Percentiles rank a stretch among this genome's conserved stretches.
Conservation (phyloP, 768 basidiomycete genomes). For the Rhizopogon vinicolor region DNA sequence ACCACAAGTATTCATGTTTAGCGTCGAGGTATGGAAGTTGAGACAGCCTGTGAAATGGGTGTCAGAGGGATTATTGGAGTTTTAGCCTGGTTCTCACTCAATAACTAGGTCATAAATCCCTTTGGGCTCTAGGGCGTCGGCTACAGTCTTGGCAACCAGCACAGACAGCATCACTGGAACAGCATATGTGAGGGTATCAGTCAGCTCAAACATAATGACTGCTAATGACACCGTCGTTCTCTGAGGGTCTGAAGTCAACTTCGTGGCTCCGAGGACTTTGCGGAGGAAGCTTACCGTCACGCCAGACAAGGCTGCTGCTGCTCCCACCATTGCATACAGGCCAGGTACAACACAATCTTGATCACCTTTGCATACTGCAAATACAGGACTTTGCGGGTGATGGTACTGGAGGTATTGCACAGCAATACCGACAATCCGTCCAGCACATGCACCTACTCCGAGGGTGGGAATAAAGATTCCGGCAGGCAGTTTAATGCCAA, state of each 20-base stretch:
- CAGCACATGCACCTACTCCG: slow-evolving; percentile 91
- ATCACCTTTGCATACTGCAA: slow-evolving; percentile 60
- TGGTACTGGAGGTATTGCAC: slow-evolving; percentile 73
- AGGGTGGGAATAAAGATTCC: slow-evolving; percentile 98
- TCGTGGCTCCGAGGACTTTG: background rate
- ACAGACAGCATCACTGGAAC: slow-evolving; percentile 88
- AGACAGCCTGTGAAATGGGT: slow-evolving; percentile 43
- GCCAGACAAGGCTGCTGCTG: slow-evolving; percentile 91
- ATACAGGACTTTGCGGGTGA: slow-evolving; percentile 57
- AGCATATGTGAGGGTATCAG: slow-evolving; percentile 88
- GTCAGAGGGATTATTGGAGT: background rate
- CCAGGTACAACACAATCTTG: slow-evolving; percentile 83
- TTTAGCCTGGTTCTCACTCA: slow-evolving; percentile 40
- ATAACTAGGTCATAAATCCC: slow-evolving; percentile 98
- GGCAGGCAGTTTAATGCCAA: slow-evolving; percentile 87
- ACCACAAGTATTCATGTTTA: slow-evolving; percentile 91
- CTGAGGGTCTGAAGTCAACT: slow-evolving; percentile 29
- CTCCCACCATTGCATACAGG: slow-evolving; percentile 94
- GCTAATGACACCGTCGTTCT: slow-evolving; percentile 90
- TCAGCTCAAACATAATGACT: slow-evolving; percentile 95
- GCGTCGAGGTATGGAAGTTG: slow-evolving; percentile 91
- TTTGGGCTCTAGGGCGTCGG: slow-evolving; percentile 50
- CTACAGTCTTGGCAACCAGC: slow-evolving; percentile 49
- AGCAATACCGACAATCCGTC: slow-evolving; percentile 76
- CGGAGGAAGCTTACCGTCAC: slow-evolving; percentile 65